Percentiles rank a stretch among this genome's conserved stretches.
phyloP scores from a whole-genome alignment of 108 stramenopile genomes.

The Phaeodactylum tricornutum region DNA sequence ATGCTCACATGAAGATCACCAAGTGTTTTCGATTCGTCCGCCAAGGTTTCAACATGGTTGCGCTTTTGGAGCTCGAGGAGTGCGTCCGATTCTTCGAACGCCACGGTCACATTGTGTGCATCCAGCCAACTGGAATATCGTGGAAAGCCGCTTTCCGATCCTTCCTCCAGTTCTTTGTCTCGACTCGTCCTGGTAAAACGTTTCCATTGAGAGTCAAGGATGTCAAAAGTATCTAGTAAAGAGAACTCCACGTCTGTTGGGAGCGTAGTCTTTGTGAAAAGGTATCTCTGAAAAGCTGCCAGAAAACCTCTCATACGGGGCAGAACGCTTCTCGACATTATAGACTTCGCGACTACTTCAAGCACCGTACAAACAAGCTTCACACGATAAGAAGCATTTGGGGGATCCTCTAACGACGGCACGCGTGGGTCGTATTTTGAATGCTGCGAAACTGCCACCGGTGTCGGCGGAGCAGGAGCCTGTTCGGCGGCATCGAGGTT shows the following conservation, averaged over 20 bases:
- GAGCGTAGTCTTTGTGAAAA: slow-evolving; percentile 84
- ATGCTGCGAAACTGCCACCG: slow-evolving; percentile 60
- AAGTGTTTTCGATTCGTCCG: slow-evolving; percentile 31
- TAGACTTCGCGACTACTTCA: slow-evolving; percentile 51
- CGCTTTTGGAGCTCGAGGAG: slow-evolving; percentile 21
- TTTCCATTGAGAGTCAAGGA: slow-evolving; percentile 70
- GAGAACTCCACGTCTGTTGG: slow-evolving; percentile 89
- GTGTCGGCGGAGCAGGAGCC: slow-evolving; percentile 12
- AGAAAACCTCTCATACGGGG: slow-evolving; percentile 56
- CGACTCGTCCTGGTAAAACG: slow-evolving; percentile 20
- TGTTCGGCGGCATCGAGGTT: slow-evolving; percentile 19
- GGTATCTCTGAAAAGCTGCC: slow-evolving; percentile 84
- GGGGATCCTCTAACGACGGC: slow-evolving; percentile 67
- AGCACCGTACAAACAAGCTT: slow-evolving; percentile 81
- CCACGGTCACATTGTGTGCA: slow-evolving; percentile 74
- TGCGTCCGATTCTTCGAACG: slow-evolving; percentile 40
- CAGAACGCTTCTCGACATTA: slow-evolving; percentile 56
- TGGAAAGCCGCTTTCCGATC: slow-evolving; percentile 28
- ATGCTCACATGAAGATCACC: slow-evolving; percentile 18
- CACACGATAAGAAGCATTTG: slow-evolving; percentile 73
- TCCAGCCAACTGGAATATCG: slow-evolving; percentile 69
- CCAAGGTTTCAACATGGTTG: slow-evolving; percentile 49
- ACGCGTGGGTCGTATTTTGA: slow-evolving; percentile 88
- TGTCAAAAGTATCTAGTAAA: slow-evolving; percentile 86
- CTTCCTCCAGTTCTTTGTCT: slow-evolving; percentile 13